A percentile compares a stretch with the other conserved stretches of the same genome.
Conservation (phyloP, 306 rosid genomes). For the Rosa lucieae region DNA sequence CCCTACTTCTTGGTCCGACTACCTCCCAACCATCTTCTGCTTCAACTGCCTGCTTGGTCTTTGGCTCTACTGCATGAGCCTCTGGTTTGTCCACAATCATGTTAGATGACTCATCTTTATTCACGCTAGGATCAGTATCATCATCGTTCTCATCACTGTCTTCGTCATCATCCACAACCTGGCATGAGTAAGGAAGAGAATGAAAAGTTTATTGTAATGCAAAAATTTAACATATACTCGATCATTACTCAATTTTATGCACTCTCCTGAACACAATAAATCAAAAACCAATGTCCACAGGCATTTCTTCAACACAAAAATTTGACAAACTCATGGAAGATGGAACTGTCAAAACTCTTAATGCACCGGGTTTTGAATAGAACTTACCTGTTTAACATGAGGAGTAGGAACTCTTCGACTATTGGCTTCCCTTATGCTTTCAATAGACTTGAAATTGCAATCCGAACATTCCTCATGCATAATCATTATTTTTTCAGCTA, state of each 20-base stretch:
- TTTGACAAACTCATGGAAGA: neutral
- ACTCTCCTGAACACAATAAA: neutral
- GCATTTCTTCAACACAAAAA: neutral
- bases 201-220: neutral
- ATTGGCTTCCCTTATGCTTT: too few relatives aligned
- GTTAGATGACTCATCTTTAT: slow-evolving; percentile 28
- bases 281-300: neutral
- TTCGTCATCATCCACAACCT: slow-evolving; percentile 32
- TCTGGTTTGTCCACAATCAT: slow-evolving; percentile 35
- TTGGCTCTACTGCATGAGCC: slow-evolving; percentile 22
- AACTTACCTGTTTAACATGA: neutral
- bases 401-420: too few relatives aligned
- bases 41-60: slow-evolving; percentile 31
- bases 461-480: too few relatives aligned
- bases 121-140: neutral
- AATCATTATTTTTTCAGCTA: too few relatives aligned
- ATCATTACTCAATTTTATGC: neutral
- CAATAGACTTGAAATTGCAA: too few relatives aligned
- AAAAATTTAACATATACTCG: neutral
- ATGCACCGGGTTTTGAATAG: neutral
- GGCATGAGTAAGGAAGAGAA: slow-evolving; percentile 3
- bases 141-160: slow-evolving; percentile 8
- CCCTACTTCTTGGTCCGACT: slow-evolving; percentile 47
- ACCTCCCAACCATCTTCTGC: slow-evolving; percentile 60
- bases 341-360: neutral